Conservation (phyloP, 139 green algal genomes). For the Chlorella sp. region DNA sequence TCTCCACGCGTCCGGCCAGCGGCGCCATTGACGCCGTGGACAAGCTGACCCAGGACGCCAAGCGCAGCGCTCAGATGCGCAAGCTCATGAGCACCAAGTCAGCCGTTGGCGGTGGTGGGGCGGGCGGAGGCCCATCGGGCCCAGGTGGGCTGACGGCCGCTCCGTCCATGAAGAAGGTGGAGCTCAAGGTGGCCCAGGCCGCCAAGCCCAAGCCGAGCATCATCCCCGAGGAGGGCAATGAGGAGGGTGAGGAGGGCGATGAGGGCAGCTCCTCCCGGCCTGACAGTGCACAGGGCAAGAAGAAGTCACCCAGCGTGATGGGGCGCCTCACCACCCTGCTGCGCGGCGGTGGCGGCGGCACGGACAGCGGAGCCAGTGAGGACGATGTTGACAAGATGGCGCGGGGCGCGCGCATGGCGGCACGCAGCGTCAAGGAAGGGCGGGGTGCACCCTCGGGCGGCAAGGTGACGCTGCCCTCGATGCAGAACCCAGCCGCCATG, state of each 20-base stretch:
- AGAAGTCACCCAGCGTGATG: not conserved
- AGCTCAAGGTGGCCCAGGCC: not conserved
- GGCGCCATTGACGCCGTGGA: not conserved
- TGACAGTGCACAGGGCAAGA: not conserved
- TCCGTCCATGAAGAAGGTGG: not conserved
- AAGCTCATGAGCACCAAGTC: not conserved
- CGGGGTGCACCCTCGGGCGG: too few species aligned
- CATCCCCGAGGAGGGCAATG: not conserved
- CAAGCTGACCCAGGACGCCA: slow-evolving; percentile 3
- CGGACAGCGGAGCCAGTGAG: not conserved
- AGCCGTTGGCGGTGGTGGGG: too few species aligned
- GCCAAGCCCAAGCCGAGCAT: not conserved
- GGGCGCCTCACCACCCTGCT: not conserved
- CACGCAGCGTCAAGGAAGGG: not conserved
- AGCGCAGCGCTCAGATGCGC: not conserved
- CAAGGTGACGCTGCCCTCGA: too few species aligned
- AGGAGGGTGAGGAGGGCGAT: not conserved
- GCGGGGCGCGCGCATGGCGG: not conserved
- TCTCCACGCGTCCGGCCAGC: not conserved
- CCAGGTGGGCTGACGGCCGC: too few species aligned
- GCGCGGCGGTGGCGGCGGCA: too few species aligned
- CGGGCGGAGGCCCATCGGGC: too few species aligned
- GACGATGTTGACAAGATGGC: not conserved
- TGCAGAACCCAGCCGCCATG: too few species aligned
- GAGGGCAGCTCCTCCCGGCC: not conserved